A percentile compares a stretch with the other conserved stretches of the same genome.
Conservation (phyloP, 352 stramenopile species). For the Aphanomyces cochlioides region DNA sequence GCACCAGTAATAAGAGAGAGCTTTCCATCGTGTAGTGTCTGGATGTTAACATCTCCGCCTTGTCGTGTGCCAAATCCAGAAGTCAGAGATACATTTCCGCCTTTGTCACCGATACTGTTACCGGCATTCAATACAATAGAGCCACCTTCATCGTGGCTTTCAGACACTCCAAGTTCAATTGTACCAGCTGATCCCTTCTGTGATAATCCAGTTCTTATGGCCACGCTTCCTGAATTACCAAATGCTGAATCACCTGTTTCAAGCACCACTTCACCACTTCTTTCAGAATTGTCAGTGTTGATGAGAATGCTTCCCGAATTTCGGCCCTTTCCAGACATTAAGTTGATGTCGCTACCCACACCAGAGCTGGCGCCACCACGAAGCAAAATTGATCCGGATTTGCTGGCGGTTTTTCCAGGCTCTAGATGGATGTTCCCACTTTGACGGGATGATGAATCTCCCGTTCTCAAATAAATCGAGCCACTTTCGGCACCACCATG, state of each 20-base stretch:
- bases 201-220: not conserved
- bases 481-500: conserved; percentile 6
- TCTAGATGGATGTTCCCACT: conserved; percentile 16
- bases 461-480: not conserved
- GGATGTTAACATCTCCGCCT: not conserved
- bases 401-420: not conserved
- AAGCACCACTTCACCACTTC: not conserved
- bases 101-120: not conserved
- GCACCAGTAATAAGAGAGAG: not conserved
- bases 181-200: not conserved
- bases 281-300: no score
- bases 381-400: conserved; percentile 16
- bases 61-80: conserved; percentile 11
- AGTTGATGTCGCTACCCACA: no score
- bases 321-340: no score
- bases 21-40: not conserved
- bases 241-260: conserved; percentile 1
- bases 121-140: conserved; percentile 1
- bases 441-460: not conserved
- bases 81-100: not conserved
- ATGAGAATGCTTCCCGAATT: no score
- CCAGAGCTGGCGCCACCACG: not conserved
- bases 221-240: conserved; percentile 14
- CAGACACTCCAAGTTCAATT: not conserved
- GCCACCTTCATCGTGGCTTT: not conserved